Percentiles rank a stretch among this genome's conserved stretches.
Conservation (phyloP, 2,329 filamentous ascomycete species). For the Xenoacremonium recifei region DNA sequence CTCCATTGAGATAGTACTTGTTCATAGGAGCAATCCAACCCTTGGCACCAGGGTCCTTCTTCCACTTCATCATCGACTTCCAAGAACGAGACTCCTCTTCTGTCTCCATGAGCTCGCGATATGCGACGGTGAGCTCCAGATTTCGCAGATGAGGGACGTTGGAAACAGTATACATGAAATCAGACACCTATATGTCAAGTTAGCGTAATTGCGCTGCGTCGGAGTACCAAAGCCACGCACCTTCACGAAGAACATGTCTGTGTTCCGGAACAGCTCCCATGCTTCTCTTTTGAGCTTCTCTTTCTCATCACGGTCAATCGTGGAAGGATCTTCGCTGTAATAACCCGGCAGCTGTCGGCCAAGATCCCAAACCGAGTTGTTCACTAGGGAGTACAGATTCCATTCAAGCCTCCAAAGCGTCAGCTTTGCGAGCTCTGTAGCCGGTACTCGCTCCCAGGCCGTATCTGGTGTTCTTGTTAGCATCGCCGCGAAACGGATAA, state of each 20-base stretch:
- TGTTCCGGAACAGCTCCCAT: constrained; percentile 52
- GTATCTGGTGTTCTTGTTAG: constrained; percentile 44
- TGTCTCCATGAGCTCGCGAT: constrained; percentile 56
- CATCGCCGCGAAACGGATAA: constrained; percentile 1
- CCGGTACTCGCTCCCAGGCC: constrained; percentile 56
- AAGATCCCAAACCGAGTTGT: constrained; percentile 49
- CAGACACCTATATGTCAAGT: constrained; percentile 48
- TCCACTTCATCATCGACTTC: constrained; percentile 53
- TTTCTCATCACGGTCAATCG: constrained; percentile 41
- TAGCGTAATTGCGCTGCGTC: constrained; percentile 4
- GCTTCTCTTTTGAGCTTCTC: constrained; percentile 49
- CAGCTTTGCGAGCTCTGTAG: constrained; percentile 53
- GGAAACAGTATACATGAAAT: constrained; percentile 59
- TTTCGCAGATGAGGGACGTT: constrained; percentile 57
- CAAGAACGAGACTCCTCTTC: constrained; percentile 45
- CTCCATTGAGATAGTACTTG: constrained; percentile 59
- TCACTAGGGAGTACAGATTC: constrained; percentile 54
- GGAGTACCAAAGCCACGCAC: constrained; percentile 36
- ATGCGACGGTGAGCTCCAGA: constrained; percentile 55
- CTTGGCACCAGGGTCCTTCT: constrained; percentile 53
- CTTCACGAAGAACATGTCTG: constrained; percentile 68
- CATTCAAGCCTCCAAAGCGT: constrained; percentile 60
- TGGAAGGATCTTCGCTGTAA: constrained; percentile 46
- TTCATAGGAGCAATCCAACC: constrained; percentile 56
- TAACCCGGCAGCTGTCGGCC: constrained; percentile 52